Evolutionary conservation across 164 flowering plant species (phyloP), one percentile per base, ranked within the genome.

Genomic region (Berberis thunbergii): DNA sequence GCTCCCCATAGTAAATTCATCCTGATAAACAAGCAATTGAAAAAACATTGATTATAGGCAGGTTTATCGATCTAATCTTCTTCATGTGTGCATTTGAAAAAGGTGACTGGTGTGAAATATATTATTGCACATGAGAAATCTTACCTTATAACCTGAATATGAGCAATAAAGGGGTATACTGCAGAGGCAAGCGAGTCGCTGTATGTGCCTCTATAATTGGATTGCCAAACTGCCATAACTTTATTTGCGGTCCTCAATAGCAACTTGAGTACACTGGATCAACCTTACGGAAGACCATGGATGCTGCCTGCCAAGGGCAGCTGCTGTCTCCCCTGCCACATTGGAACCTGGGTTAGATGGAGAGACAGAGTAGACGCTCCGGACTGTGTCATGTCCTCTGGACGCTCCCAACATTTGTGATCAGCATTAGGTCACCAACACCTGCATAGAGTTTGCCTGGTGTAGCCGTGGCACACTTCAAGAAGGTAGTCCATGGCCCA

Each of bases 1-100:
- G 95, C 96, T 64, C 96, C 98, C 97, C 97, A 93, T 7, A 90
- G 11, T 54, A 90, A n/a, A 72, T 66, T 93, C 98, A 76, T 93
- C 98, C 98, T 91, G 68, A n/a, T 38, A 56, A 62, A 12, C 61
- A 11, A 43, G 57, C 43, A 4, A 42, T 4, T 41, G 12, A 57
- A 40, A 57, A 10, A 2, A 3, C 13, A 26, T 52, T 3, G 55
- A 3, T 52, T 52, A 48, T 26, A 26, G 26, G 26, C 26, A 26
- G 26, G 26, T 26, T 26, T 26, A 26, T 26, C 26, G 26, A 26
- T 26, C 26, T 26, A 26, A 26, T 26, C 26, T 26, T 26, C 26
- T 26, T 26, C 26, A 26, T 26, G 26, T 26, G 26, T 26, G 26
- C 26, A 26, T 26, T 26, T 26, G 26, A 26, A 26, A 26, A 26